These are phyloP conservation scores for Aspergillus tanneri DNA, from an alignment of 2,329 filamentous ascomycete species.

Conservation along the genomic window DNA sequence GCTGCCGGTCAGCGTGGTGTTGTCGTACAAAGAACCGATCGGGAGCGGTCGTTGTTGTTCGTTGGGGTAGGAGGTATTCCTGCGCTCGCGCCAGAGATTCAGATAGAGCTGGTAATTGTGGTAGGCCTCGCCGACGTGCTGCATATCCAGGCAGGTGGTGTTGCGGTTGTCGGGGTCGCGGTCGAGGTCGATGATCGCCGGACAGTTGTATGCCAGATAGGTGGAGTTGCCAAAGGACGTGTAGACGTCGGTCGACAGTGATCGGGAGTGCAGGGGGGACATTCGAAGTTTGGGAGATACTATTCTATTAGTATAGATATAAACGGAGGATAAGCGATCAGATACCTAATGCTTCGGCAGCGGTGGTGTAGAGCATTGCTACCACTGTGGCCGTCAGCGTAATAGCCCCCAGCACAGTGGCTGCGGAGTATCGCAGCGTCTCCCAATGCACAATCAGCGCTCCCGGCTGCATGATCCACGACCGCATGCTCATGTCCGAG, in stretches of 20 bases:
- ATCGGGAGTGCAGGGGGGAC: slow-evolving; percentile 51
- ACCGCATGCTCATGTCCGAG: slow-evolving; percentile 74
- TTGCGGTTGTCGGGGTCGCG: slow-evolving; percentile 45
- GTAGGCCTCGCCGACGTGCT: slow-evolving; percentile 67
- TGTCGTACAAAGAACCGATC: slow-evolving; percentile 66
- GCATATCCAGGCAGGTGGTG: slow-evolving; percentile 65
- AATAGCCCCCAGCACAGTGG: slow-evolving; percentile 63
- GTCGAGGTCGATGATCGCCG: slow-evolving; percentile 56
- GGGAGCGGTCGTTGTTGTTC: slow-evolving; percentile 57
- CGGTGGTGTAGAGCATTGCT: slow-evolving; percentile 72
- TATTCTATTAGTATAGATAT: slow-evolving; percentile 6
- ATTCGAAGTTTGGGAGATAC: slow-evolving; percentile 70
- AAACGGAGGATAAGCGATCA: neutral
- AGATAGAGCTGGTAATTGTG: slow-evolving; percentile 67
- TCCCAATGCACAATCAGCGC: slow-evolving; percentile 69
- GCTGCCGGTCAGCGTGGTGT: slow-evolving; percentile 66
- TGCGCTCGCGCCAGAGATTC: slow-evolving; percentile 54
- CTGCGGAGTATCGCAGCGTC: slow-evolving; percentile 61
- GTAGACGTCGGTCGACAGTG: slow-evolving; percentile 58
- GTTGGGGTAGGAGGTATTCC: slow-evolving; percentile 43
- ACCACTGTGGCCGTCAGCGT: slow-evolving; percentile 64
- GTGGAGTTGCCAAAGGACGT: slow-evolving; percentile 63
- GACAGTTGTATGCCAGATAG: slow-evolving; percentile 59
- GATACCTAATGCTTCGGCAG: slow-evolving; percentile 65
- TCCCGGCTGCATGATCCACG: slow-evolving; percentile 72